These are phyloP conservation scores for Cucurbitaria berberidis DNA, from an alignment of 2,329 filamentous ascomycete genomes.

Conservation along the genomic window DNA sequence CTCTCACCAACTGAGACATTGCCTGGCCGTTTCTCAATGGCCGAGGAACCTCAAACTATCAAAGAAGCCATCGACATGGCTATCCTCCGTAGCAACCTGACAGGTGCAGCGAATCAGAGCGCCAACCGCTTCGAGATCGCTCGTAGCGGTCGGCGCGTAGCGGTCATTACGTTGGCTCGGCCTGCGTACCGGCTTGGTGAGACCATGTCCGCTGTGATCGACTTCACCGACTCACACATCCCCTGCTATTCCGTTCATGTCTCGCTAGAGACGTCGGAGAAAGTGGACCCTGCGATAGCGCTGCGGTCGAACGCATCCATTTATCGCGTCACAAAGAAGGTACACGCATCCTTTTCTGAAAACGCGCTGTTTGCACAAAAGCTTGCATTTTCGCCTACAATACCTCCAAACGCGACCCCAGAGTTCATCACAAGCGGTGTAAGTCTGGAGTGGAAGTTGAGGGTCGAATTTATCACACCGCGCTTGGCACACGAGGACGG, in stretches of 20 bases:
- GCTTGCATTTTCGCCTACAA: constrained; percentile 80
- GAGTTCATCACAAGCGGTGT: constrained; percentile 92
- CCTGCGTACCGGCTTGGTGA: constrained; percentile 91
- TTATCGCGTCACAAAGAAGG: constrained; percentile 81
- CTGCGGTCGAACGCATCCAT: constrained; percentile 86
- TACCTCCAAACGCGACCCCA: constrained; percentile 83
- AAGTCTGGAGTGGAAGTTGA: constrained; percentile 83
- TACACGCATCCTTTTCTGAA: constrained; percentile 79
- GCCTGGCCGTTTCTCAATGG: constrained; percentile 57
- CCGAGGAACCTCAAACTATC: constrained; percentile 65
- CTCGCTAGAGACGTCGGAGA: constrained; percentile 85
- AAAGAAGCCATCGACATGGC: constrained; percentile 91
- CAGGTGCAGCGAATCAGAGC: constrained; percentile 72
- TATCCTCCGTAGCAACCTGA: constrained; percentile 71
- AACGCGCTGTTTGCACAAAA: constrained; percentile 81
- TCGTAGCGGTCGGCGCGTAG: constrained; percentile 88
- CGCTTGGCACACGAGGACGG: constrained; percentile 52
- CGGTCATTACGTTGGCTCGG: constrained; percentile 84
- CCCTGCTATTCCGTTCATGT: constrained; percentile 86
- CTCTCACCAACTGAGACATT: constrained; percentile 74
- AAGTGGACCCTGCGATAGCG: constrained; percentile 78
- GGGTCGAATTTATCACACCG: constrained; percentile 91
- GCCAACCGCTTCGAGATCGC: constrained; percentile 96
- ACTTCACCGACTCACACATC: constrained; percentile 78
- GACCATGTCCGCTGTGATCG: constrained; percentile 80